phyloP scores from a whole-genome alignment of 176 grass and related monocot species.

The Aegilops bicornis region DNA sequence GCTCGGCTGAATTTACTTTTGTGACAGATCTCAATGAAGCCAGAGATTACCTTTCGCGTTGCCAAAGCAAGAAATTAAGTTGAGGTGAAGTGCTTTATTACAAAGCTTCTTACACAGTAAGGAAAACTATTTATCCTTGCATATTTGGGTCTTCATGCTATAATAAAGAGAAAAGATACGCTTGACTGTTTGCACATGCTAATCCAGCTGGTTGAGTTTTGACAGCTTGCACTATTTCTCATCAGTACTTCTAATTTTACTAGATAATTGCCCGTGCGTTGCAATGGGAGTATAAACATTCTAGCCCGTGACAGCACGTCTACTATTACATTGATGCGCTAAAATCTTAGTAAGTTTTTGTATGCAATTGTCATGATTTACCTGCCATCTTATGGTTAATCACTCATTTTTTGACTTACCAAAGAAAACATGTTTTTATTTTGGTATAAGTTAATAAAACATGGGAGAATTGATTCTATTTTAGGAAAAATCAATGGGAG shows the following conservation, averaged over 20 bases:
- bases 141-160: conserved; percentile 1
- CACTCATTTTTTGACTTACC: too few relatives aligned
- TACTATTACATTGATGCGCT: too few relatives aligned
- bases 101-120: conserved; percentile 5
- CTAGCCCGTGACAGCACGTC: too few relatives aligned
- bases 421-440: too few relatives aligned
- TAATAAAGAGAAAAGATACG: not conserved
- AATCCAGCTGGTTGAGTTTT: conserved; percentile 12
- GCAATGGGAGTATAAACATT: too few relatives aligned
- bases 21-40: conserved; percentile 74
- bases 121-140: not conserved
- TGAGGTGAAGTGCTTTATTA: conserved; percentile 31
- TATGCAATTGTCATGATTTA: too few relatives aligned
- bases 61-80: conserved; percentile 46
- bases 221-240: not conserved
- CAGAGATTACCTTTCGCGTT: conserved; percentile 64
- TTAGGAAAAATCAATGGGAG: too few relatives aligned
- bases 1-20: conserved; percentile 17
- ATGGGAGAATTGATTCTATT: too few relatives aligned
- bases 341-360: too few relatives aligned
- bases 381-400: too few relatives aligned
- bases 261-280: too few relatives aligned
- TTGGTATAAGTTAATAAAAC: too few relatives aligned
- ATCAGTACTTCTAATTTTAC: not conserved
- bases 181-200: not conserved